Conservation (phyloP, 176 grass and related monocot species). For the Phyllostachys edulis region DNA sequence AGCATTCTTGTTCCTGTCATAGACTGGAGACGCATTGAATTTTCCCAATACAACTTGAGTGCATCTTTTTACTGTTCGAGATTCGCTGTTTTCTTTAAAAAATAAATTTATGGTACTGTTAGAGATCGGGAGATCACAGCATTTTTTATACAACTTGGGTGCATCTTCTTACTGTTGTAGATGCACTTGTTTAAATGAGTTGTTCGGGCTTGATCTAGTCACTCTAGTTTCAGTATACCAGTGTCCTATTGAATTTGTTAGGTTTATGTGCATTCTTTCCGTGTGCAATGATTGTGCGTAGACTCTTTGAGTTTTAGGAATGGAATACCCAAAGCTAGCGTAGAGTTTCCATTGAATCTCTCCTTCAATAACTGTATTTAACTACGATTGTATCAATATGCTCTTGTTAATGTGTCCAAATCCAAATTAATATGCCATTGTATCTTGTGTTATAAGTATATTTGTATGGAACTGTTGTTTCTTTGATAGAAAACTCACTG, state of each 20-base stretch:
- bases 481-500: neutral
- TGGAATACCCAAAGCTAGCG: neutral
- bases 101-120: neutral
- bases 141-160: too few relatives aligned
- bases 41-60: neutral
- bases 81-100: neutral
- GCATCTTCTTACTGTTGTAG: neutral
- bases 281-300: neutral
- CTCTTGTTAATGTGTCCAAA: neutral
- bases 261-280: neutral
- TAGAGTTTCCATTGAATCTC: neutral
- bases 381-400: neutral
- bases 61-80: neutral
- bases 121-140: neutral
- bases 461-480: neutral
- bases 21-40: neutral
- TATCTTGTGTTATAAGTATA: neutral
- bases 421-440: neutral
- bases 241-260: neutral
- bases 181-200: neutral
- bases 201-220: neutral
- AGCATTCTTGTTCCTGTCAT: neutral
- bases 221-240: neutral
- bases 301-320: neutral
- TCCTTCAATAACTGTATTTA: neutral